Evolutionary conservation across 805 yeast species (phyloP), one percentile per base, ranked within the genome.

Genomic region (Kodamaea kaohsiungensis): DNA sequence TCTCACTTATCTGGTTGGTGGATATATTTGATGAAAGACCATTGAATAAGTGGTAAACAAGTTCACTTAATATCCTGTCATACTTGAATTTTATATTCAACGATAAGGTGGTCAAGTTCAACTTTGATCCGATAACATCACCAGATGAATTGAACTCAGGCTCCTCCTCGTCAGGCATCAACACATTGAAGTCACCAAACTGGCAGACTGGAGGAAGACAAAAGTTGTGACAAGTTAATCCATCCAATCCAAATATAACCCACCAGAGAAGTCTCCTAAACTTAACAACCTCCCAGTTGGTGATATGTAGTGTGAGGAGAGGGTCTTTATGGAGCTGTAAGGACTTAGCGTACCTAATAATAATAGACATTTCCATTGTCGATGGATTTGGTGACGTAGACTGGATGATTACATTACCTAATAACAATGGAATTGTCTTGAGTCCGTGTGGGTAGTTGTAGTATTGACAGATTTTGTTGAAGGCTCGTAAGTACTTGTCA

Each of bases 251-350:
- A 56, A 83, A 83, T 7, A 85, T 80, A 39, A 83, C 84, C 88
- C 88, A 85, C 88, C 88, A 85, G n/a, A 85, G 63, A 51, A 83
- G 63, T 62, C 88, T 72, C 64, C 86, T 72, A 48, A 77, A 71
- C 56, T 82, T 84, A 6, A 84, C 76, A 18, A 77, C 71, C 51
- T 75, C 76, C 63, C 74, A 69, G 56, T 82, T 81, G 2, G 75
- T 70, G 38, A 82, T 73, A 42, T 79, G 75, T 55, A 84, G 80
- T 46, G 79, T 76, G 0, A 75, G 67, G n/a, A 79, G 72, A 2
- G 88, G 88, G 61, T 85, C 89, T 62, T 84, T 78, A 59, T 85
- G 84, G 37, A 85, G 64, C 51, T 82, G 82, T 33, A 82, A 68
- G 45, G 79, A 70, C 59, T 84, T 85, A 1, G 86, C 85, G 56